Percentiles rank a stretch among this genome's conserved stretches.
Evolutionary conservation across 2,329 filamentous ascomycete genomes (phyloP).

Genomic region (Venturia pyrina): DNA sequence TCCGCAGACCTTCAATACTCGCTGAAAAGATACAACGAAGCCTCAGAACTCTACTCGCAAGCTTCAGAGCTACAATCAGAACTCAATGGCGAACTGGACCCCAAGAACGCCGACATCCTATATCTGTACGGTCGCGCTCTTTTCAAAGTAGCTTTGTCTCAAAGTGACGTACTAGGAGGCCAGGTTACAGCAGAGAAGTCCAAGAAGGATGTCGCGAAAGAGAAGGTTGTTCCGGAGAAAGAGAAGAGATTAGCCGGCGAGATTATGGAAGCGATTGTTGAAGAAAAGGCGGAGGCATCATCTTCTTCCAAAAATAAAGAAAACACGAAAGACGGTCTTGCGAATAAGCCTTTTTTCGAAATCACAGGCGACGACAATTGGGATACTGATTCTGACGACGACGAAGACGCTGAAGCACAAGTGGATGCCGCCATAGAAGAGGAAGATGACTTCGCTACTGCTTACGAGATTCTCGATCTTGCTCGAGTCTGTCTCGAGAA

Average conservation of each 20-base stretch:
- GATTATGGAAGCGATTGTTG: constrained; percentile 28
- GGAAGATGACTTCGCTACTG: constrained; percentile 53
- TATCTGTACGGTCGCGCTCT: constrained; percentile 90
- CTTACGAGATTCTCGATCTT: constrained; percentile 54
- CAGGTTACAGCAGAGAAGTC: constrained; percentile 51
- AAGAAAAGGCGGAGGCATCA: constrained; percentile 35
- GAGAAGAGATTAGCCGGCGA: constrained; percentile 34
- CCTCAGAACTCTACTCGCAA: constrained; percentile 77
- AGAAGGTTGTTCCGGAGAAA: constrained; percentile 20
- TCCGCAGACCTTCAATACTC: constrained; percentile 78
- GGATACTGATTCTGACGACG: constrained; percentile 62
- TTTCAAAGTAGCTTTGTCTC: constrained; percentile 87
- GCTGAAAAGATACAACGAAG: constrained; percentile 77
- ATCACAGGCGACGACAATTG: constrained; percentile 94
- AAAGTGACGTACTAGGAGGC: constrained; percentile 87
- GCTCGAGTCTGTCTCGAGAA: constrained; percentile 49
- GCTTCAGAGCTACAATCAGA: constrained; percentile 84
- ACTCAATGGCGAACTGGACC: constrained; percentile 83
- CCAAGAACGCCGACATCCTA: constrained; percentile 84
- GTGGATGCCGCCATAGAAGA: constrained; percentile 45
- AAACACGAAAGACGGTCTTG: not conserved
- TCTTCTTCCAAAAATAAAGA: constrained; percentile 17
- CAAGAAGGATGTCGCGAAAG: constrained; percentile 32
- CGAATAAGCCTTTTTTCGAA: constrained; percentile 63
- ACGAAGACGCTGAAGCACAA: constrained; percentile 32